These are phyloP conservation scores for Botrytis squamosa DNA, from an alignment of 2,329 filamentous ascomycete species.

Conservation along the genomic window DNA sequence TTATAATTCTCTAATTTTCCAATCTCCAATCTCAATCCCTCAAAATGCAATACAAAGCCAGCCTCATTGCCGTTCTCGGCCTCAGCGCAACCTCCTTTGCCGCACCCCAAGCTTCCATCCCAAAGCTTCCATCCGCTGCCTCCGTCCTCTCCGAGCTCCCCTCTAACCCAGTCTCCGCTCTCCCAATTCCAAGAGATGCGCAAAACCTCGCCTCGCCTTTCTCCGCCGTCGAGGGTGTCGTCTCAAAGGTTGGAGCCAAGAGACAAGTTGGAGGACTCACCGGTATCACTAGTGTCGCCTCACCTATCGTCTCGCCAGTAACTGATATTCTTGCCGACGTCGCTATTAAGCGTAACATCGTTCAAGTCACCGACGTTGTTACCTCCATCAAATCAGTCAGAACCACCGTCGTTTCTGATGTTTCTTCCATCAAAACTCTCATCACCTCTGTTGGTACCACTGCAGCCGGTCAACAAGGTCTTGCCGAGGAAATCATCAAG, in stretches of 20 bases:
- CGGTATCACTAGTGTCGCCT: neutral
- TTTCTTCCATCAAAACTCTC: neutral
- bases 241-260: neutral
- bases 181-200: neutral
- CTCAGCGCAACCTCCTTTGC: neutral
- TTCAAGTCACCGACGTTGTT: neutral
- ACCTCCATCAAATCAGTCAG: neutral
- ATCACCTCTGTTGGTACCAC: neutral
- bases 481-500: neutral
- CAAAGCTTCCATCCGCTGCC: neutral
- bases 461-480: neutral
- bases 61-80: conserved; percentile 6
- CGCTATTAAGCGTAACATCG: neutral
- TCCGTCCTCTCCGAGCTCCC: neutral
- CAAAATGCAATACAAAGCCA: conserved; percentile 3
- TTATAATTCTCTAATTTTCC: neutral
- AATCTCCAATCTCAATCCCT: neutral
- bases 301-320: neutral
- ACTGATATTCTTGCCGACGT: too few species aligned
- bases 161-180: neutral
- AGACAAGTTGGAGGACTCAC: neutral
- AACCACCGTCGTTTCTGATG: neutral
- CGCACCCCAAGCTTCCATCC: neutral
- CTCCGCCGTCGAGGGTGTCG: neutral
- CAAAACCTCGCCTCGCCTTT: neutral